A percentile compares a stretch with the other conserved stretches of the same genome.
phyloP scores from a whole-genome alignment of 129 eudicot species.

The Helianthus annuus region DNA sequence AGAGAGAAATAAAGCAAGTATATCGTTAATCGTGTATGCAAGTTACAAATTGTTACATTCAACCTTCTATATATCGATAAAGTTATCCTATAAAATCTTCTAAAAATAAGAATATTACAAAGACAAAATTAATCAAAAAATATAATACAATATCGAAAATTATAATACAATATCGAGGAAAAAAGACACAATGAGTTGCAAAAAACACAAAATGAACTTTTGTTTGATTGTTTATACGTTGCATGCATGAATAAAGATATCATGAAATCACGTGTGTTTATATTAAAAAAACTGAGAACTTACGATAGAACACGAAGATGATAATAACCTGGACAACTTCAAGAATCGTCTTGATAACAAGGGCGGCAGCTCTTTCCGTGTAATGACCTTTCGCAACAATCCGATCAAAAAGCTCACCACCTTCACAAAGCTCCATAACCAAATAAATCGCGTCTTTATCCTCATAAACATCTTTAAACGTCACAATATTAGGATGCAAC shows the following conservation, averaged over 20 bases:
- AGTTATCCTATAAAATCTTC: too few species aligned
- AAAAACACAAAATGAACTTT: too few species aligned
- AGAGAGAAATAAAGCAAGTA: too few species aligned
- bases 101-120: too few species aligned
- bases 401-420: slow-evolving; percentile 93
- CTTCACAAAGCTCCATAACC: slow-evolving; percentile 92
- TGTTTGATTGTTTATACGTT: not conserved
- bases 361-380: slow-evolving; percentile 84
- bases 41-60: too few species aligned
- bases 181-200: too few species aligned
- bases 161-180: too few species aligned
- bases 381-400: slow-evolving; percentile 85
- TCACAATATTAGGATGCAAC: slow-evolving; percentile 70
- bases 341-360: slow-evolving; percentile 68
- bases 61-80: too few species aligned
- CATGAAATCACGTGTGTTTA: not conserved
- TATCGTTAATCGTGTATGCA: too few species aligned
- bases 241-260: not conserved
- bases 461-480: slow-evolving; percentile 76
- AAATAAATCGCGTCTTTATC: slow-evolving; percentile 79
- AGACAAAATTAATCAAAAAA: too few species aligned
- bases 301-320: not conserved
- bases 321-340: slow-evolving; percentile 74
- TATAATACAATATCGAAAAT: too few species aligned
- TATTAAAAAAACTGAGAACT: not conserved